Evolutionary conservation across 2,329 filamentous ascomycete genomes (phyloP).

Genomic region (Ophiocordyceps polyrhachis-furcata): DNA sequence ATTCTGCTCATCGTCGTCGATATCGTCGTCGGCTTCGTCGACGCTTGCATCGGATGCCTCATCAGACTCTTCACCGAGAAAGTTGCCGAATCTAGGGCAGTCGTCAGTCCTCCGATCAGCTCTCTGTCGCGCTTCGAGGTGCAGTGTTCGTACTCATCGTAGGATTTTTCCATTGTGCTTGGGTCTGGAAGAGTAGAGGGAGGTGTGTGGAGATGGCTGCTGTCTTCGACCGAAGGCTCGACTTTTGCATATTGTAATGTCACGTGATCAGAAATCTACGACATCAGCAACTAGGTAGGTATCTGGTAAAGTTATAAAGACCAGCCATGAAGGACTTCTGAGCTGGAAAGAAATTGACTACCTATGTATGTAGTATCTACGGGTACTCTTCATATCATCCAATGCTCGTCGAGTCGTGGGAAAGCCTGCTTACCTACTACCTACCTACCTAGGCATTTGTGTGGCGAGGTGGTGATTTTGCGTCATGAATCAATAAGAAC

Average conservation of each 20-base stretch:
- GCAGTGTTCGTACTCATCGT: conserved; percentile 56
- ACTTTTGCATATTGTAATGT: neutral
- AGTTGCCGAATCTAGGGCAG: conserved; percentile 70
- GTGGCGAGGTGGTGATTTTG: too few relatives aligned
- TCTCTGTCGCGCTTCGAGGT: neutral
- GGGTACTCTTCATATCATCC: too few relatives aligned
- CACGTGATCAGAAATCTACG: neutral
- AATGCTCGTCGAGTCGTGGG: too few relatives aligned
- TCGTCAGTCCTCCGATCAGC: neutral
- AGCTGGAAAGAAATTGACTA: too few relatives aligned
- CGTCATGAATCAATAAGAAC: too few relatives aligned
- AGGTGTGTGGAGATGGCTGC: neutral
- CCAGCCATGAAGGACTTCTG: too few relatives aligned
- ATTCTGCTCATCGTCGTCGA: conserved; percentile 60
- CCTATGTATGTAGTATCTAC: too few relatives aligned
- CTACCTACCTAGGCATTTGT: too few relatives aligned
- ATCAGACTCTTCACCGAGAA: conserved; percentile 89
- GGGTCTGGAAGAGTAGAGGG: neutral
- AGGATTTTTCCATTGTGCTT: conserved; percentile 71
- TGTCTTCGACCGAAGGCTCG: neutral
- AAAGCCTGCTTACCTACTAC: too few relatives aligned
- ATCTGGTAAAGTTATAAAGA: too few relatives aligned
- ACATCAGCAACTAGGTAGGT: neutral
- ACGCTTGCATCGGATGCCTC: conserved; percentile 64
- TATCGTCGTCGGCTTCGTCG: conserved; percentile 50